phyloP scores from a whole-genome alignment of 768 basidiomycete genomes.

The Trametes elegans region DNA sequence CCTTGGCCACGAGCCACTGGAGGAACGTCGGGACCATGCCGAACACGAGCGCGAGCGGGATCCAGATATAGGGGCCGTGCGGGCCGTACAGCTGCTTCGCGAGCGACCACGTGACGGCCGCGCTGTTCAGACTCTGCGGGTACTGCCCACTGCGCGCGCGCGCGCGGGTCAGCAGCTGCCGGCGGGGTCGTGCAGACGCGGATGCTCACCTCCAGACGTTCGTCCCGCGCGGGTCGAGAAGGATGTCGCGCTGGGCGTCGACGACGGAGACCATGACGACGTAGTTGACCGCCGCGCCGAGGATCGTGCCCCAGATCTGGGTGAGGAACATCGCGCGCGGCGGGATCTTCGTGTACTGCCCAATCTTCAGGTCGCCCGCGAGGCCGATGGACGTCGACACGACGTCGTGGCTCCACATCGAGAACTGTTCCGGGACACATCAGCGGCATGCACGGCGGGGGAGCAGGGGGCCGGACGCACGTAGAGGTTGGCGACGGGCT shows the following conservation, averaged over 20 bases:
- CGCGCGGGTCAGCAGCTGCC: no score
- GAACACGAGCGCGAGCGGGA: conserved; percentile 52
- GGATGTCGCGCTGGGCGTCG: conserved; percentile 49
- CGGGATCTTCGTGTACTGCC: conserved; percentile 60
- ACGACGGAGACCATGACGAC: conserved; percentile 60
- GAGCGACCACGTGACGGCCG: conserved; percentile 63
- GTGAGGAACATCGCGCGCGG: conserved; percentile 64
- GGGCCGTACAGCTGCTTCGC: conserved; percentile 56
- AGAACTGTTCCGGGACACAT: conserved; percentile 40
- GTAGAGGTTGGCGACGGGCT: conserved; percentile 69
- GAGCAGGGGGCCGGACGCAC: conserved; percentile 29
- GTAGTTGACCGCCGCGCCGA: conserved; percentile 43
- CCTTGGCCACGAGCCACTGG: conserved; percentile 55
- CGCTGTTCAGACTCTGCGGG: conserved; percentile 52
- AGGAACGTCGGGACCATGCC: conserved; percentile 51
- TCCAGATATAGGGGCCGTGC: conserved; percentile 53
- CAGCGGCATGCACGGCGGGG: background rate
- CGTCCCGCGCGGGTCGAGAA: conserved; percentile 51
- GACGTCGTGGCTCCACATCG: conserved; percentile 67
- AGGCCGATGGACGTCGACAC: conserved; percentile 52
- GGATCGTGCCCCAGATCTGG: conserved; percentile 64
- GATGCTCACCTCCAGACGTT: conserved; percentile 48
- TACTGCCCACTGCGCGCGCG: conserved; percentile 51
- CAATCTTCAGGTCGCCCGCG: conserved; percentile 58
- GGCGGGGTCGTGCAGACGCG: background rate